Conservation (phyloP, 768 basidiomycete species). For the Trametes gibbosa region DNA sequence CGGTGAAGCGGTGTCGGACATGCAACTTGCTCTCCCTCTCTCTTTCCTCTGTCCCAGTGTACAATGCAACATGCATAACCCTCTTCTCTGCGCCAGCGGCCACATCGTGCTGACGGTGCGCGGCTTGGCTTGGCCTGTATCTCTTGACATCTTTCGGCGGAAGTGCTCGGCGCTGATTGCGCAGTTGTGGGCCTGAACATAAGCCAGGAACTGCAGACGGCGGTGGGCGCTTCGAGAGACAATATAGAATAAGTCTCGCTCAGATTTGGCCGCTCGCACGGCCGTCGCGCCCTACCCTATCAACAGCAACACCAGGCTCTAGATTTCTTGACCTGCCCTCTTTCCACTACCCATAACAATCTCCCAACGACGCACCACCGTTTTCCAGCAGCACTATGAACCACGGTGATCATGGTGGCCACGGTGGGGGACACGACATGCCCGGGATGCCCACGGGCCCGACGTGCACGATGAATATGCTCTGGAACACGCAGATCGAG, state of each 20-base stretch:
- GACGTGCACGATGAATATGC: slow-evolving; percentile 76
- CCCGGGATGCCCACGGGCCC: slow-evolving; percentile 40
- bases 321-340: too few species aligned
- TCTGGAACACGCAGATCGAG: slow-evolving; percentile 81
- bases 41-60: background rate
- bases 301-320: background rate
- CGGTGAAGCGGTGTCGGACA: slow-evolving; percentile 5
- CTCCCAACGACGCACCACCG: background rate
- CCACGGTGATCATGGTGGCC: slow-evolving; percentile 45
- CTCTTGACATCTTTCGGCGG: too few species aligned
- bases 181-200: background rate
- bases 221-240: background rate
- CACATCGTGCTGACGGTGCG: background rate
- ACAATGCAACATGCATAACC: slow-evolving; percentile 7
- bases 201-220: background rate
- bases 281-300: slow-evolving; percentile 1
- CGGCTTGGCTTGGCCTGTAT: too few species aligned
- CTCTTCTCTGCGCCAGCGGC: too few species aligned
- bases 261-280: slow-evolving; percentile 4
- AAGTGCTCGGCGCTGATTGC: background rate
- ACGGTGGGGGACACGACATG: slow-evolving; percentile 29
- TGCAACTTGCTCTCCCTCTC: background rate
- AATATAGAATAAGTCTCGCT: background rate
- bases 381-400: slow-evolving; percentile 24
- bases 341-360: background rate